Conservation (phyloP, 768 basidiomycete species). For the Gloeophyllum trabeum region DNA sequence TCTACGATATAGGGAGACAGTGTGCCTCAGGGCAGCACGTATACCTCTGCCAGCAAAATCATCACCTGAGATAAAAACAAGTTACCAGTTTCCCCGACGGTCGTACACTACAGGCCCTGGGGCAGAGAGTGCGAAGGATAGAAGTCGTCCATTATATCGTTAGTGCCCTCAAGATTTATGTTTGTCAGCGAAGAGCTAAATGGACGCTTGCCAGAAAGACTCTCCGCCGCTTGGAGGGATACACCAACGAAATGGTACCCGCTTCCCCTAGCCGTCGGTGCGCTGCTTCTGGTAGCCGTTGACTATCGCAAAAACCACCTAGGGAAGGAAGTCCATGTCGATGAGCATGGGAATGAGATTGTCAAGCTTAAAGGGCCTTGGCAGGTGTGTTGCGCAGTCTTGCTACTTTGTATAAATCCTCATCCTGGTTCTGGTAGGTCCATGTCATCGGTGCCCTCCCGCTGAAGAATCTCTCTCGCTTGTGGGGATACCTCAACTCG, state of each 20-base stretch:
- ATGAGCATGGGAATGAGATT: slow-evolving; percentile 76
- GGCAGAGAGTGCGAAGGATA: background rate
- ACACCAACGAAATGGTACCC: slow-evolving; percentile 96
- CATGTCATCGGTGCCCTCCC: slow-evolving; percentile 94
- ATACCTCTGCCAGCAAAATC: too few relatives aligned
- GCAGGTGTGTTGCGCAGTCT: slow-evolving; percentile 49
- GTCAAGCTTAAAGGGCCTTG: slow-evolving; percentile 82
- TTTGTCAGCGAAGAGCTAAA: background rate
- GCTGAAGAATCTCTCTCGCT: slow-evolving; percentile 85
- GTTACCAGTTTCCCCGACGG: too few relatives aligned
- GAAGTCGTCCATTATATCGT: background rate
- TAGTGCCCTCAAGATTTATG: background rate
- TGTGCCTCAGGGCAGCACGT: too few relatives aligned
- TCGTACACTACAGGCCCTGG: background rate
- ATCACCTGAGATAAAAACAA: too few relatives aligned
- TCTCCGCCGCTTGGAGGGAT: slow-evolving; percentile 70
- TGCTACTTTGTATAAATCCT: background rate
- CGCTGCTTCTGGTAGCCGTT: slow-evolving; percentile 71
- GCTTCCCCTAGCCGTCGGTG: slow-evolving; percentile 82
- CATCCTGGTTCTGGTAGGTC: slow-evolving; percentile 39
- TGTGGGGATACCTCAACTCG: slow-evolving; percentile 95
- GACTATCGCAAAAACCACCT: slow-evolving; percentile 60
- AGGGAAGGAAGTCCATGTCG: slow-evolving; percentile 57
- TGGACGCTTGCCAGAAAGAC: slow-evolving; percentile 30
- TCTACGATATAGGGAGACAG: too few relatives aligned